Evolutionary conservation across 1,139 yeast genomes (phyloP), one percentile per base, ranked within the genome.

Genomic region (Debaryomycetaceae sp.): DNA sequence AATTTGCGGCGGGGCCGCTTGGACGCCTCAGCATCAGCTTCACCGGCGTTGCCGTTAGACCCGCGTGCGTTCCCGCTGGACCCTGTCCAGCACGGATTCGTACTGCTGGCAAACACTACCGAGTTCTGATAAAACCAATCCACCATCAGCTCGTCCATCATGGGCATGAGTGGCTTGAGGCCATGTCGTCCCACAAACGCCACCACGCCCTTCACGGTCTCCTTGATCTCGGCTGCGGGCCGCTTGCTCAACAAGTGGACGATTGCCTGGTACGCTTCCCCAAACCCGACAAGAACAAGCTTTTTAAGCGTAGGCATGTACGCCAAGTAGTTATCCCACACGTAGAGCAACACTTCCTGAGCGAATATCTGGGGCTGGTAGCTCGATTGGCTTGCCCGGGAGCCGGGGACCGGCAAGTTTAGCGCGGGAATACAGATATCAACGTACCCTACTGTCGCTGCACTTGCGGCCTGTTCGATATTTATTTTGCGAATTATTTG

Each of bases 121-220:
- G 96, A 83, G 42, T 83, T 81, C 39, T 77, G 77, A 55, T 77
- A 86, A 51, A 77, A 90, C 96, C 97, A 87, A 44, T 86, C 95
- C 13, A 82, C 72, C 60, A 82, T 69, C 18, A 81, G 73, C 51
- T 90, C 97, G 51, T 87, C 96, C 53, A 86, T 77, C 22, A 83
- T 68, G 5, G 95, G 90, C 6, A 81, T 81, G 32, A 87, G 68
- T 1, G 95, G 76, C 43, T 81, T 75, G 43, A 87, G 58, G 13
- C 68, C 65, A 2, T 77, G 66, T 31, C 77, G 64, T 38, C 77
- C 85, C 16, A 79, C 61, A 46, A 79, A 83, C 28, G 77, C 75
- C 22, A 86, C 70, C 2, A 86, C 71, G 8, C 92, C 86, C 43
- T 74, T 75, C 4, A 81, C 85, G 27, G 68, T 38, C n/a, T 62